A percentile compares a stretch with the other conserved stretches of the same genome.
Evolutionary conservation across 495 filamentous ascomycete species (phyloP).

Genomic region (Penicillium ucsense): DNA sequence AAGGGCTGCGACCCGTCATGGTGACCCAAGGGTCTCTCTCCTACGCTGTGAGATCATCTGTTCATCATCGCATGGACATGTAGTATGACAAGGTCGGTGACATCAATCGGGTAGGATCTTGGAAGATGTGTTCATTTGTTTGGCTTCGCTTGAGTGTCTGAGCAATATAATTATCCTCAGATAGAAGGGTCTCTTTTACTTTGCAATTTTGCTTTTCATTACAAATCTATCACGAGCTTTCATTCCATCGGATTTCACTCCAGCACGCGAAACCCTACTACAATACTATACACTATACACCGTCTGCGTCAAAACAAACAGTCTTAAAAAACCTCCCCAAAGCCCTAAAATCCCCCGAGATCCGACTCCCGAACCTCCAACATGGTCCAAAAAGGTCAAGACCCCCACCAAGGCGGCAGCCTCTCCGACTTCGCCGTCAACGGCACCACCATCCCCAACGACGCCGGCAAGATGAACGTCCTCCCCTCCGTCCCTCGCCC

Average conservation of each 20-base stretch:
- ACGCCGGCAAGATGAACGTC: constrained; percentile 41
- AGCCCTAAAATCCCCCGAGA: background rate
- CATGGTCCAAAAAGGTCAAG: constrained; percentile 12
- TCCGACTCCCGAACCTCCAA: background rate
- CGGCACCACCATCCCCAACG: constrained; percentile 44
- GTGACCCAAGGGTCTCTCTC: background rate
- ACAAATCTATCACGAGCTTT: background rate
- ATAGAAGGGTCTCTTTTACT: too few species aligned
- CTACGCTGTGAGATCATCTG: constrained; percentile 18
- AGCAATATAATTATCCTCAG: background rate
- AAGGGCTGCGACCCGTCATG: constrained; percentile 3
- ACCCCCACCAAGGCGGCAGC: constrained; percentile 24
- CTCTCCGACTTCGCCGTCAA: constrained; percentile 42
- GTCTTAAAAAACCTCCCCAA: too few species aligned
- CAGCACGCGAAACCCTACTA: too few species aligned
- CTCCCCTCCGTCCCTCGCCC: constrained; percentile 50
- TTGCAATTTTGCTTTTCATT: background rate
- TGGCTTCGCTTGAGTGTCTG: background rate
- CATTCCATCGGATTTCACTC: too few species aligned
- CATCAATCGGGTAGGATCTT: constrained; percentile 10
- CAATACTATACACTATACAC: too few species aligned
- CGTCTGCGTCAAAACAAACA: too few species aligned
- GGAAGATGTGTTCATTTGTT: background rate
- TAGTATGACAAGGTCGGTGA: constrained; percentile 3
- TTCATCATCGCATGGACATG: constrained; percentile 13